Base-by-base conservation (phyloP, 2,329 filamentous ascomycete species). In the Fusarium sp. region DNA sequence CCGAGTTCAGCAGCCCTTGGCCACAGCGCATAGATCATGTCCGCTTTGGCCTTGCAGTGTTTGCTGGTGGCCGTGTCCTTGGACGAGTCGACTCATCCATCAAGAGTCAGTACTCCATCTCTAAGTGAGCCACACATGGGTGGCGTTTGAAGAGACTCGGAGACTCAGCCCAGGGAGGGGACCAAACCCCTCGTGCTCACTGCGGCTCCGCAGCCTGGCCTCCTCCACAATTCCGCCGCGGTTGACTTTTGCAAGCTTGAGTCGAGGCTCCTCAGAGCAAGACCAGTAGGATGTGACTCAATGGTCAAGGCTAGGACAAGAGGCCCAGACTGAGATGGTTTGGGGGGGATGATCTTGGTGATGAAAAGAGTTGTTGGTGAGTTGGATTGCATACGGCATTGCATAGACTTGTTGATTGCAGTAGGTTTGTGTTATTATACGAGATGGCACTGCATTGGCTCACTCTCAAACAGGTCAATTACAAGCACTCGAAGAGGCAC, bases 141-240 rank as follows among this genome's bases (percentile, higher is more conserved):
- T 23, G 18, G 18, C 18, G 18, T 23, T 23, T 23, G 18, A 23
- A 23, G 18, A 23, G 18, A 23, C 18, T 23, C 18, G 4, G 18
- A 23, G 18, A 23, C 18, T 23, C 18, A 23, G 18, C 18, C 18
- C 18, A 23, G 18, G 18, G 18, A 23, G 18, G 18, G 18, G 18
- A 34, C 31, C 31, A 34, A 64, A 54, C 36, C 58, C 41, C 34
- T 55, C 39, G 44, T 58, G 50, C 53, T 61, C 66, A 52, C 57
- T 73, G 72, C 72, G 72, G 72, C 72, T 74, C 72, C 72, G 72
- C 72, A 65, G 43, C 31, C 46, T 64, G 28, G 55, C 43, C 44
- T 39, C 43, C 55, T 73, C 66, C 63, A 72, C 54, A 62, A 61
- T 55, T 61, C 55, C 48, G 53, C 67, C 68, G 47, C 41, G 27